phyloP scores from a whole-genome alignment of 805 yeast genomes.

The Yueomyces sinensis region DNA sequence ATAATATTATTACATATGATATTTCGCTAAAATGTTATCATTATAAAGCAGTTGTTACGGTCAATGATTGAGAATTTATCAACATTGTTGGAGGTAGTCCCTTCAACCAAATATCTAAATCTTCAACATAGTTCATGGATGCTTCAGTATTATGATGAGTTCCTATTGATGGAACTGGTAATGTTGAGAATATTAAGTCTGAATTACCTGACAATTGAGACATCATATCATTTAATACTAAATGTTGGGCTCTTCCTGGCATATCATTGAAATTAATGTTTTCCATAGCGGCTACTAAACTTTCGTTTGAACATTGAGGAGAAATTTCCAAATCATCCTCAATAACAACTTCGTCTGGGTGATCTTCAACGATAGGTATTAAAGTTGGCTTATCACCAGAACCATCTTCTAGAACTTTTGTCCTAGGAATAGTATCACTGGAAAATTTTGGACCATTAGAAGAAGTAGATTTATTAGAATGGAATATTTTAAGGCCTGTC shows the following conservation, averaged over 20 bases:
- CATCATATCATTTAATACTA: conserved; percentile 83
- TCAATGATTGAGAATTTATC: conserved; percentile 85
- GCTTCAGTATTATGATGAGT: conserved; percentile 60
- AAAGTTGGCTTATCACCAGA: conserved; percentile 57
- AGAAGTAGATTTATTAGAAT: conserved; percentile 2
- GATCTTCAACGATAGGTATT: conserved; percentile 33
- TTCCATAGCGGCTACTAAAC: conserved; percentile 25
- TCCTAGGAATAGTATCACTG: conserved; percentile 58
- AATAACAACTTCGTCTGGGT: not conserved
- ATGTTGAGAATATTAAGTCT: conserved; percentile 71
- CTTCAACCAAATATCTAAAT: conserved; percentile 67
- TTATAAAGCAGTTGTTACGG: conserved; percentile 85
- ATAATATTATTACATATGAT: too few species aligned
- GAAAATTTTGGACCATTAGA: conserved; percentile 45
- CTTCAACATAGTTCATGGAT: conserved; percentile 61
- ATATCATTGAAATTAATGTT: conserved; percentile 59
- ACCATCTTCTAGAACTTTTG: conserved; percentile 54
- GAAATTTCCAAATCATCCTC: conserved; percentile 15
- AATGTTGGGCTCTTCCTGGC: conserved; percentile 87
- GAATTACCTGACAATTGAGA: conserved; percentile 41
- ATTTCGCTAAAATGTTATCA: not conserved
- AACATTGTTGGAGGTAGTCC: conserved; percentile 73
- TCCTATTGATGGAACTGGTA: conserved; percentile 80
- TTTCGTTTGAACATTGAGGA: conserved; percentile 21
- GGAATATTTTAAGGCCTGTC: not conserved